These are phyloP conservation scores for Oryza meyeriana DNA, from an alignment of 176 grass and related monocot genomes.

Conservation along the genomic window DNA sequence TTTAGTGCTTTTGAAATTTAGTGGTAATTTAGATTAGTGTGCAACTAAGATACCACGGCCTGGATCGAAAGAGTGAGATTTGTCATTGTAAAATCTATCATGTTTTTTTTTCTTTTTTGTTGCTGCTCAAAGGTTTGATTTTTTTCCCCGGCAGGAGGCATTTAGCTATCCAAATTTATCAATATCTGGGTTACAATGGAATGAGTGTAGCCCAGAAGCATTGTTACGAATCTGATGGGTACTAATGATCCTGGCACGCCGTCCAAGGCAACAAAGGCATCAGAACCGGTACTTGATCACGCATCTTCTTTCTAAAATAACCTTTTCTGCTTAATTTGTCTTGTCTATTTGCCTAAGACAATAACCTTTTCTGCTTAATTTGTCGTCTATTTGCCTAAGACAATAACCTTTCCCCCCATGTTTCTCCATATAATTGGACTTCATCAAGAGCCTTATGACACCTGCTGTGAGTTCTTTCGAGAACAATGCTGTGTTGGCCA, in stretches of 20 bases:
- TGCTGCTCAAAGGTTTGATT: background rate
- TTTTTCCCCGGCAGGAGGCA: background rate
- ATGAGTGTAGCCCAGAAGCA: background rate
- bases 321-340: background rate
- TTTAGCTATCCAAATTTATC: background rate
- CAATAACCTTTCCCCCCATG: background rate
- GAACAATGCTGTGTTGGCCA: background rate
- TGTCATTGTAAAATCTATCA: background rate
- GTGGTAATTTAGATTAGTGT: background rate
- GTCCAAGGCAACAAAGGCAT: conserved; percentile 48
- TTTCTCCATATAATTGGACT: background rate
- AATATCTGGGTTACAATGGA: background rate
- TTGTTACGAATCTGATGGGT: conserved; percentile 36
- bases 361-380: too few relatives aligned
- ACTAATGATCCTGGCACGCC: conserved; percentile 52
- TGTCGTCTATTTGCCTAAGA: background rate
- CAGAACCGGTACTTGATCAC: conserved; percentile 41
- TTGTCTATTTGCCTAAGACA: too few relatives aligned
- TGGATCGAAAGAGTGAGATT: background rate
- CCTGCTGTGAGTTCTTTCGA: background rate
- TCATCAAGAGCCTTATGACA: background rate
- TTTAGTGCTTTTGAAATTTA: background rate
- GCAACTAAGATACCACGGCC: background rate
- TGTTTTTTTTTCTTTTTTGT: background rate
- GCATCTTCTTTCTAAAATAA: background rate